These are phyloP conservation scores for Euclidium syriacum DNA, from an alignment of 345 rosid species.

Conservation along the genomic window DNA sequence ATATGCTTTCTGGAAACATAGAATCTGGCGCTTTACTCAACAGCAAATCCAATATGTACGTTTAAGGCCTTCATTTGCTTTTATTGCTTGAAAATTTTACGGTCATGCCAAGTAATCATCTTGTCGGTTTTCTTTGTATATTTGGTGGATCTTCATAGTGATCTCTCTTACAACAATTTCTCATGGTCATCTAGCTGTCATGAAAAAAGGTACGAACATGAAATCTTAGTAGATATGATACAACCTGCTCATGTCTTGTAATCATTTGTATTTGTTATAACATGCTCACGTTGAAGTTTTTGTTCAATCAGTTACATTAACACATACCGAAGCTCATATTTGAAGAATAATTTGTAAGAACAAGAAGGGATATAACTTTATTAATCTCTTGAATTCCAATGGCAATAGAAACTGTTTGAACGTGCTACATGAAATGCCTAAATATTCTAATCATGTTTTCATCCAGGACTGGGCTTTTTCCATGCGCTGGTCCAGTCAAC, in stretches of 20 bases:
- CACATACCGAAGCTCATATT: constrained; percentile 16
- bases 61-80: not conserved
- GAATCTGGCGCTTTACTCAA: not conserved
- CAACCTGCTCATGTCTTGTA: too few species aligned
- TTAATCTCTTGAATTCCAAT: not conserved
- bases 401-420: not conserved
- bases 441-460: too few species aligned
- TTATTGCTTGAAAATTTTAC: not conserved
- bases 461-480: too few species aligned
- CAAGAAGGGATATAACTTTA: too few species aligned
- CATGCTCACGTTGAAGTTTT: too few species aligned
- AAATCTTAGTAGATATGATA: not conserved
- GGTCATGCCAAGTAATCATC: not conserved
- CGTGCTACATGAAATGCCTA: too few species aligned
- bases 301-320: constrained; percentile 23
- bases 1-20: constrained; percentile 19
- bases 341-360: constrained; percentile 19
- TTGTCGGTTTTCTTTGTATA: not conserved
- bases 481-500: too few species aligned
- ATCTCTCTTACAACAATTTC: constrained; percentile 28
- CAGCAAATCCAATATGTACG: constrained; percentile 8
- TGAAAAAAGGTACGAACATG: not conserved
- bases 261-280: too few species aligned
- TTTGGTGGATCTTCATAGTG: constrained; percentile 14
- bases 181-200: constrained; percentile 11